phyloP scores from a whole-genome alignment of 2,329 filamentous ascomycete species.

The Dichotomopilus funicola region DNA sequence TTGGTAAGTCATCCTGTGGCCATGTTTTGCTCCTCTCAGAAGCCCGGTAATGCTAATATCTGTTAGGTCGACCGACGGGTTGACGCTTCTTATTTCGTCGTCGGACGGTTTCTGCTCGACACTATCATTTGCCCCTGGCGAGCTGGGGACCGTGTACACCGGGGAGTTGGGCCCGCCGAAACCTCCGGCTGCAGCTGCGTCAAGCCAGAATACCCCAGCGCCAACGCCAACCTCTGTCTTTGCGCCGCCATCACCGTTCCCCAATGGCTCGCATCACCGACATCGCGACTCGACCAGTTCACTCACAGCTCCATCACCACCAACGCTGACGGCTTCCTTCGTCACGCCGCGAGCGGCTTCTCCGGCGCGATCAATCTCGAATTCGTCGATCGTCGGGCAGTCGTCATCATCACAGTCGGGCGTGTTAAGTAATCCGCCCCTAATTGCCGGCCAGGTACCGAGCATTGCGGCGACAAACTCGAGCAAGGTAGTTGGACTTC shows the following conservation, averaged over 20 bases:
- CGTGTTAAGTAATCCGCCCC: slow-evolving; percentile 69
- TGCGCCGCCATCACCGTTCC: slow-evolving; percentile 54
- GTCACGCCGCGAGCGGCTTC: slow-evolving; percentile 64
- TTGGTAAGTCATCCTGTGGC: slow-evolving; percentile 56
- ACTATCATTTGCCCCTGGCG: slow-evolving; percentile 73
- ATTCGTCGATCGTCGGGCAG: slow-evolving; percentile 70
- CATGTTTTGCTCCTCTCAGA: neutral
- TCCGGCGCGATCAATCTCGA: slow-evolving; percentile 77
- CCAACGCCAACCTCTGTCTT: slow-evolving; percentile 62
- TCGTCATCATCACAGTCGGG: slow-evolving; percentile 41
- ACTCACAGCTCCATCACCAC: slow-evolving; percentile 52
- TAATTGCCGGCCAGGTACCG: slow-evolving; percentile 71
- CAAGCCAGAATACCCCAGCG: slow-evolving; percentile 61
- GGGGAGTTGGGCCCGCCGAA: slow-evolving; percentile 55
- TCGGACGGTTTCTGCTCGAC: slow-evolving; percentile 97
- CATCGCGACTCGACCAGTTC: slow-evolving; percentile 54
- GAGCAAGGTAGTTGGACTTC: slow-evolving; percentile 54
- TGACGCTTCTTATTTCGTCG: slow-evolving; percentile 79
- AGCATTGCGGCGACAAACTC: slow-evolving; percentile 69
- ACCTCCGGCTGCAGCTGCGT: slow-evolving; percentile 35
- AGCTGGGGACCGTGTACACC: slow-evolving; percentile 76
- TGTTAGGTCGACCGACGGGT: slow-evolving; percentile 43
- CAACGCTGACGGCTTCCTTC: slow-evolving; percentile 45
- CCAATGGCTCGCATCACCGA: slow-evolving; percentile 42
- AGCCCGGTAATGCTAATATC: slow-evolving; percentile 25